These are phyloP conservation scores for Metschnikowia santaceciliae DNA, from an alignment of 805 yeast species.

Conservation along the genomic window DNA sequence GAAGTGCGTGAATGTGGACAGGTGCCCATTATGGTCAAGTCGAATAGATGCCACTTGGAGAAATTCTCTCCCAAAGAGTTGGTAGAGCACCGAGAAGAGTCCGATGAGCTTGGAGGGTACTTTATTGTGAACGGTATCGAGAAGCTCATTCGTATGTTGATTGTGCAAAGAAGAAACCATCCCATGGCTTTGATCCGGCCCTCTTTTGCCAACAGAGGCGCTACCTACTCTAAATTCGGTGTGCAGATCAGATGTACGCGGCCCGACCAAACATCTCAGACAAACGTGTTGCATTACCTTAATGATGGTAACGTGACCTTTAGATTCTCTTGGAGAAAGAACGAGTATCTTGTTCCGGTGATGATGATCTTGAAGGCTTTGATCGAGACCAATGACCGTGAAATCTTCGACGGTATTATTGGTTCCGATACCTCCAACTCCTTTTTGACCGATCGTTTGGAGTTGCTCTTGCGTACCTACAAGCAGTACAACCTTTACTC, in stretches of 20 bases:
- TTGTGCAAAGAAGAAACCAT: conserved; percentile 96
- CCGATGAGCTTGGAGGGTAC: conserved; percentile 96
- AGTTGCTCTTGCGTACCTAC: conserved; percentile 82
- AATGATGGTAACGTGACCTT: conserved; percentile 95
- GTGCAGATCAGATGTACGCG: conserved; percentile 91
- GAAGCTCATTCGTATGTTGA: conserved; percentile 92
- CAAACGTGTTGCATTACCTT: conserved; percentile 93
- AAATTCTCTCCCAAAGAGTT: conserved; percentile 78
- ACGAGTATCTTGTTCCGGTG: conserved; percentile 91
- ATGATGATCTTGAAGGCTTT: conserved; percentile 89
- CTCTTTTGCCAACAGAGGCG: conserved; percentile 91
- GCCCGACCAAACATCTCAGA: conserved; percentile 96
- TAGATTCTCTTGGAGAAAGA: conserved; percentile 95
- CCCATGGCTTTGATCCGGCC: conserved; percentile 98
- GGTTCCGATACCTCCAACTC: conserved; percentile 86
- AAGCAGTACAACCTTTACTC: conserved; percentile 76
- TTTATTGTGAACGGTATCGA: conserved; percentile 96
- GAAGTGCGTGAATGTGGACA: conserved; percentile 90
- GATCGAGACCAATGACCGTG: conserved; percentile 87
- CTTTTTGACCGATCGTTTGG: conserved; percentile 96
- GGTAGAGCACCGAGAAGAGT: conserved; percentile 77
- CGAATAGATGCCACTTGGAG: conserved; percentile 89
- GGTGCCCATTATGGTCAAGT: conserved; percentile 84
- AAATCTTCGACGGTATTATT: conserved; percentile 92
- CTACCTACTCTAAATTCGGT: conserved; percentile 83